These are phyloP conservation scores for Nakazawaea pomicola DNA, from an alignment of 805 yeast species.

Conservation along the genomic window DNA sequence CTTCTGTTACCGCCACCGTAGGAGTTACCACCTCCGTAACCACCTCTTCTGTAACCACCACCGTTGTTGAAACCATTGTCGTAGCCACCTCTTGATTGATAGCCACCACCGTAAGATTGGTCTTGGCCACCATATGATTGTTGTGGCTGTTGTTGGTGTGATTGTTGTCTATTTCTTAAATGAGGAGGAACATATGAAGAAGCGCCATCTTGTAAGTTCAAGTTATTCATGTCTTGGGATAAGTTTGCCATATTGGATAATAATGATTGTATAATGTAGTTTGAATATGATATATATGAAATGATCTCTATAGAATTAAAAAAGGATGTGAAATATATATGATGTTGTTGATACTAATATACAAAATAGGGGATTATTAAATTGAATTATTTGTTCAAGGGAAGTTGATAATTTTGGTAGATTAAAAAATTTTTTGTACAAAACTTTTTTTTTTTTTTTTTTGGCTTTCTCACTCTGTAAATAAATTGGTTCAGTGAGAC, in stretches of 20 bases:
- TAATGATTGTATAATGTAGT: slow-evolving; percentile 13
- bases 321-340: too few relatives aligned
- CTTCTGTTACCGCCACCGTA: slow-evolving; percentile 27
- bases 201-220: slow-evolving; percentile 39
- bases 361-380: too few relatives aligned
- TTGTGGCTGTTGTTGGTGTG: slow-evolving; percentile 17
- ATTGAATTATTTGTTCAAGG: too few relatives aligned
- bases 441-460: not conserved
- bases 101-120: not conserved
- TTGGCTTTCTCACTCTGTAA: too few relatives aligned
- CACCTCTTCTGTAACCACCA: slow-evolving; percentile 16
- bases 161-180: slow-evolving; percentile 27
- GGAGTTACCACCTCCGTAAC: slow-evolving; percentile 24
- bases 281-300: not conserved
- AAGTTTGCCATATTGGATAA: slow-evolving; percentile 61
- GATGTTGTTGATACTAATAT: too few relatives aligned
- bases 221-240: slow-evolving; percentile 51
- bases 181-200: slow-evolving; percentile 44
- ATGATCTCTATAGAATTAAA: too few relatives aligned
- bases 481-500: too few relatives aligned
- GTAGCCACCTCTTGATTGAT: slow-evolving; percentile 2
- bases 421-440: not conserved
- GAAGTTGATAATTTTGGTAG: too few relatives aligned
- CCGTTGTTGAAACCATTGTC: slow-evolving; percentile 21
- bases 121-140: slow-evolving; percentile 8